These are phyloP conservation scores for Neurospora sp. DNA, from an alignment of 495 filamentous ascomycete species.

Conservation along the genomic window DNA sequence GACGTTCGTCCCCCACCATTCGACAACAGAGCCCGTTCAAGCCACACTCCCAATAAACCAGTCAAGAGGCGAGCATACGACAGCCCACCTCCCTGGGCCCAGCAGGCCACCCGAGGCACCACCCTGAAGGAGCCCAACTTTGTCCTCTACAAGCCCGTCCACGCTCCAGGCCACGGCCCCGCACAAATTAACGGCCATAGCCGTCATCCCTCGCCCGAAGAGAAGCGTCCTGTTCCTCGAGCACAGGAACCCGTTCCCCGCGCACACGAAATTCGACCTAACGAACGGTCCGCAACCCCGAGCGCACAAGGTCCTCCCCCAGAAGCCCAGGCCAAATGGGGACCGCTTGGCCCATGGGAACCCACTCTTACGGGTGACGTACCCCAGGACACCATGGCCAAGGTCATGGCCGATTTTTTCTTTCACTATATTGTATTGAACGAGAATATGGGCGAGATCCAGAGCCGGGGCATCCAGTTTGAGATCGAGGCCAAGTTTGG, in stretches of 20 bases:
- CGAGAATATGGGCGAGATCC: slow-evolving; percentile 43
- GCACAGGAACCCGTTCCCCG: slow-evolving; percentile 1
- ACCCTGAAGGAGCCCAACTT: slow-evolving; percentile 26
- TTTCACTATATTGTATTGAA: slow-evolving; percentile 55
- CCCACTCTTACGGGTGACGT: slow-evolving; percentile 55
- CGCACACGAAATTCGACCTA: neutral
- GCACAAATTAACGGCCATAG: slow-evolving; percentile 33
- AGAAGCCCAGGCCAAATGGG: slow-evolving; percentile 3
- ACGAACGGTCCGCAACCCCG: neutral
- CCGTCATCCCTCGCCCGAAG: slow-evolving; percentile 39
- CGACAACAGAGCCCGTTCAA: slow-evolving; percentile 13
- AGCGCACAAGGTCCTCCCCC: neutral
- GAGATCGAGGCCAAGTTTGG: slow-evolving; percentile 93
- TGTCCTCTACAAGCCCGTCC: slow-evolving; percentile 24
- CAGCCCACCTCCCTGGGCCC: slow-evolving; percentile 37
- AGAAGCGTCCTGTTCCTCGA: slow-evolving; percentile 25
- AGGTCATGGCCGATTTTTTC: slow-evolving; percentile 62
- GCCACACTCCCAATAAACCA: slow-evolving; percentile 18
- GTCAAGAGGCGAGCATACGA: slow-evolving; percentile 26
- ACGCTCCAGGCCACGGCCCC: slow-evolving; percentile 6
- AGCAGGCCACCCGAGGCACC: slow-evolving; percentile 12
- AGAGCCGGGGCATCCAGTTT: slow-evolving; percentile 52
- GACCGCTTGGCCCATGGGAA: slow-evolving; percentile 57
- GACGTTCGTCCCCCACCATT: slow-evolving; percentile 33
- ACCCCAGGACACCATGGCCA: slow-evolving; percentile 58